phyloP scores from a whole-genome alignment of 768 basidiomycete species.

The Infundibulicybe gibba region DNA sequence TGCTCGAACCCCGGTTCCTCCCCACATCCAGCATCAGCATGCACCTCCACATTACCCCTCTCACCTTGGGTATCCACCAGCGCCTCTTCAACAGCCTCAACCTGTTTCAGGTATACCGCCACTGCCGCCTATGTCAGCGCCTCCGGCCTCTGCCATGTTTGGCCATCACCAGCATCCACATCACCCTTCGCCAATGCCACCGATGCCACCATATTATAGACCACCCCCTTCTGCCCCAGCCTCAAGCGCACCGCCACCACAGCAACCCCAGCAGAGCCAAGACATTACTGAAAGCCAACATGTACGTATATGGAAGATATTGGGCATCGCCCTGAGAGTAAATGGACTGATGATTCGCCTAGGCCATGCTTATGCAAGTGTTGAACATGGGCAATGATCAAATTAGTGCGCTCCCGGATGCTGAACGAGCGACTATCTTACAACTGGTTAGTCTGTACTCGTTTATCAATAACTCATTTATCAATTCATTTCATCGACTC shows the following conservation, averaged over 20 bases:
- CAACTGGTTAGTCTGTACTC: constrained; percentile 52
- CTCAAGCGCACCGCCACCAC: constrained; percentile 18
- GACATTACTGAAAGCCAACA: constrained; percentile 53
- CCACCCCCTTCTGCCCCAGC: constrained; percentile 26
- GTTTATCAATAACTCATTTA: background rate
- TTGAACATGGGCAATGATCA: constrained; percentile 78
- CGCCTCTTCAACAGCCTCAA: constrained; percentile 23
- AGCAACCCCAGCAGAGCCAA: constrained; percentile 24
- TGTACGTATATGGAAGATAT: constrained; percentile 12
- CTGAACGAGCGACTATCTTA: constrained; percentile 76
- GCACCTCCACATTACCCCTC: constrained; percentile 22
- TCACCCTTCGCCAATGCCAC: constrained; percentile 24
- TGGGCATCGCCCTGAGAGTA: constrained; percentile 1
- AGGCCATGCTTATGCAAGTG: constrained; percentile 88
- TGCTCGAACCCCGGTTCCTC: constrained; percentile 23
- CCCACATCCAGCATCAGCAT: constrained; percentile 25
- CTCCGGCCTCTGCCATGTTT: constrained; percentile 27
- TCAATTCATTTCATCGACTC: background rate
- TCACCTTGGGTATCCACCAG: constrained; percentile 26
- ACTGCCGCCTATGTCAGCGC: constrained; percentile 24
- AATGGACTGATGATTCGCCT: constrained; percentile 4
- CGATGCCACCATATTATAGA: constrained; percentile 30
- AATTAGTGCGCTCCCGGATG: constrained; percentile 75
- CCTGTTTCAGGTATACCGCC: constrained; percentile 26
- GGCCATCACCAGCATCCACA: constrained; percentile 23